phyloP scores from a whole-genome alignment of 257 asterid genomes.

The Prunella vulgaris region DNA sequence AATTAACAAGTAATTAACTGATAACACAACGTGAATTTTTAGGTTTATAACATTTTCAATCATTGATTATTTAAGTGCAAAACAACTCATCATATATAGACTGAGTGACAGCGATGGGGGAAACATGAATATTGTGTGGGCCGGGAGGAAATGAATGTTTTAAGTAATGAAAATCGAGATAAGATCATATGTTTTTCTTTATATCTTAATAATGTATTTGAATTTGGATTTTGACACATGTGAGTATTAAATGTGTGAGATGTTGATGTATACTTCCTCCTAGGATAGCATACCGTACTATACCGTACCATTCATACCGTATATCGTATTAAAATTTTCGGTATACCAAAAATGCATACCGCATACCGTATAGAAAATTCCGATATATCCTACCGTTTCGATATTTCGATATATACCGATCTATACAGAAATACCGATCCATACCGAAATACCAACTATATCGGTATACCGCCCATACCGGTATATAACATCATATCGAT shows the following conservation, averaged over 20 bases:
- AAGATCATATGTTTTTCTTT: neutral
- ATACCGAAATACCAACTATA: no score
- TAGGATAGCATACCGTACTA: no score
- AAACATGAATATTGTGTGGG: neutral
- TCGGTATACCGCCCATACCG: no score
- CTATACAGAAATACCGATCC: no score
- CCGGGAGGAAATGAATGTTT: neutral
- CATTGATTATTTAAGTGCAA: constrained; percentile 1
- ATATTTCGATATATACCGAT: no score
- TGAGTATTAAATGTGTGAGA: neutral
- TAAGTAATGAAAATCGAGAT: neutral
- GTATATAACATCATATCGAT: no score
- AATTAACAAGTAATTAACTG: neutral
- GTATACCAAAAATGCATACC: no score
- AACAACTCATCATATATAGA: constrained; percentile 6
- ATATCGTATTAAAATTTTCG: no score
- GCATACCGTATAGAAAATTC: no score
- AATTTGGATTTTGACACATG: neutral
- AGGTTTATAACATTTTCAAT: neutral
- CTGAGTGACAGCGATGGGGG: neutral
- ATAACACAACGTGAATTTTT: neutral
- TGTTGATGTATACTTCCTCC: no score
- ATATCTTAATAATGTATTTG: neutral
- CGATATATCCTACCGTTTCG: no score
- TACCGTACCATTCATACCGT: no score